Evolutionary conservation across 177 flowering plant genomes (phyloP), one percentile per base, ranked within the genome.

Genomic region (Vitis hybrid): DNA sequence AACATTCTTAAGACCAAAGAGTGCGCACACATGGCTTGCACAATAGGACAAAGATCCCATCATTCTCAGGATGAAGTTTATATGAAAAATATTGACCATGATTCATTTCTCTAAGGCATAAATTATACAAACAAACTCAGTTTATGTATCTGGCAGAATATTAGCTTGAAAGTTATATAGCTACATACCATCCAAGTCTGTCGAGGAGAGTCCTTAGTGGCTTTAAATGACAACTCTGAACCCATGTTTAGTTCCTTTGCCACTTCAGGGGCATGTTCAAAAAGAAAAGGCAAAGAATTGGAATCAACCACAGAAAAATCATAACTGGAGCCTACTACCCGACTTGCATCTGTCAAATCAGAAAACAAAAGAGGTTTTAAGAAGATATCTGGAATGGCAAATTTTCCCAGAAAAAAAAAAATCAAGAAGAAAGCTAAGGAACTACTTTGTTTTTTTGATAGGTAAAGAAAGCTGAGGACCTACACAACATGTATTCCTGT

Each of bases 301-400:
- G 99, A 84, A 79, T 95, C 99, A 50, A 93, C 87, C 8, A 90
- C 92, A 70, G 92, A 77, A 74, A 95, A 79, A 70, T 91, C 94
- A 67, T 85, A 91, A 75, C 83, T 95, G 62, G 94, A 83, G 11
- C 86, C 89, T 74, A 78, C 60, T 69, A 93, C 64, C 51, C 67
- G 74, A 66, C 70, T 79, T 70, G 78, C 78, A 81, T 72, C 98
- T 95, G 90, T 70, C 75, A 77, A 29, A 70, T 66, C 51, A 51
- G 45, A 79, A 14, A 22, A 50, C 55, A 49, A 61, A 60, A 51
- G 56, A 56, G 64, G 59, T 3, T 33, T 66, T 61, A 57, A 70
- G 70, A 50, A 59, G 7, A 60, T 7, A 58, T 33, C 33, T 26
- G 64, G 9, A 45, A 33, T 18, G 10, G 16, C 3, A 33, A 68